phyloP scores from a whole-genome alignment of 495 filamentous ascomycete species.

The Podospora didyma region DNA sequence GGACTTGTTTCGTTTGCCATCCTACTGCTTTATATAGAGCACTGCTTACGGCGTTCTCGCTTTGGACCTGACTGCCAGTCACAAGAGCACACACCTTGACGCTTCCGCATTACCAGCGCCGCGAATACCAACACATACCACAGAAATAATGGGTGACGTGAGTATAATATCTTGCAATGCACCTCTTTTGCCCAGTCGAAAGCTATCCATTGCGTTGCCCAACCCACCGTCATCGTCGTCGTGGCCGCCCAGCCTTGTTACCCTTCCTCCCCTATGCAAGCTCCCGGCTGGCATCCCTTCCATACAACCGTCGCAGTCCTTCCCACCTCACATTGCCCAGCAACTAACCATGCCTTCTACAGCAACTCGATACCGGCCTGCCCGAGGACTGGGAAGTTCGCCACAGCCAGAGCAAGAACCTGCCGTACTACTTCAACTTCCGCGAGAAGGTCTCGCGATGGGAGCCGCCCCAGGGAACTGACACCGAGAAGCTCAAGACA shows the following conservation, averaged over 20 bases:
- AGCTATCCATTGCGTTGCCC: background rate
- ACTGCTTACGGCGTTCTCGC: too few relatives aligned
- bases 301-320: background rate
- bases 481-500: constrained; percentile 82
- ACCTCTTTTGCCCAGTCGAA: too few relatives aligned
- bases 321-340: background rate
- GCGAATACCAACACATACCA: background rate
- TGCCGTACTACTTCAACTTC: constrained; percentile 96
- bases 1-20: too few relatives aligned
- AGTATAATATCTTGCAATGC: too few relatives aligned
- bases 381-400: constrained; percentile 89
- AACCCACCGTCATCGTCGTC: background rate
- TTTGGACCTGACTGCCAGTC: background rate
- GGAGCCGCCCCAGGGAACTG: constrained; percentile 84
- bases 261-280: too few relatives aligned
- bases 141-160: constrained; percentile 15
- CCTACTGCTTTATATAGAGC: too few relatives aligned
- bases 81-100: background rate
- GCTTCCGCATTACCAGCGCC: background rate
- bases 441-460: constrained; percentile 79
- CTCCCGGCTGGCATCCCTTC: too few relatives aligned
- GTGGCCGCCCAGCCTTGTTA: too few relatives aligned
- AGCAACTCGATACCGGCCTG: constrained; percentile 65
- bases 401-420: constrained; percentile 93
- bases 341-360: constrained; percentile 6